phyloP scores from a whole-genome alignment of 495 filamentous ascomycete genomes.

The Trichoderma gamsii region DNA sequence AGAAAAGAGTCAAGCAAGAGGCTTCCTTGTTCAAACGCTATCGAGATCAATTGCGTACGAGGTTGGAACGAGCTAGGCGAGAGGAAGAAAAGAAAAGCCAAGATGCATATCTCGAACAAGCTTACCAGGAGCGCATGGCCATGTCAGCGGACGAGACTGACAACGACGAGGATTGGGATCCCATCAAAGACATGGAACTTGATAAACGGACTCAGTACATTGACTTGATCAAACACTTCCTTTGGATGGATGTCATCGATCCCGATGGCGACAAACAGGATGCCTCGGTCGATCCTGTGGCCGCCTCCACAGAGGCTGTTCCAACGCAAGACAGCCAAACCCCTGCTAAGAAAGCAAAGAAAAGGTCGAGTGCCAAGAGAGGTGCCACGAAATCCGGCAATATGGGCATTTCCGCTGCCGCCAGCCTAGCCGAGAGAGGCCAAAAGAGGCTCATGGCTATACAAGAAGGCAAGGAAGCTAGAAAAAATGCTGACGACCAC shows the following conservation, averaged over 20 bases:
- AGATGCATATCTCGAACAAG: conserved; percentile 41
- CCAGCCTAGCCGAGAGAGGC: not conserved
- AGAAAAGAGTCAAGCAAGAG: conserved; percentile 47
- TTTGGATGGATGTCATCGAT: conserved; percentile 34
- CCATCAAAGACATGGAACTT: conserved; percentile 44
- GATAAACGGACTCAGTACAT: conserved; percentile 42
- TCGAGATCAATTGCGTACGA: conserved; percentile 35
- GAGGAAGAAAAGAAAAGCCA: conserved; percentile 40
- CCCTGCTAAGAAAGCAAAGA: not conserved
- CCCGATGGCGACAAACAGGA: conserved; percentile 19
- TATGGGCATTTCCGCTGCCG: not conserved
- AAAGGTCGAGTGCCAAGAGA: conserved; percentile 22
- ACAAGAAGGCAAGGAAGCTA: conserved; percentile 18
- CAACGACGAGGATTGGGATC: conserved; percentile 44
- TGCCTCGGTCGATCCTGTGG: conserved; percentile 17
- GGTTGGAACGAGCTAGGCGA: conserved; percentile 28
- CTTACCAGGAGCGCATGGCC: conserved; percentile 37
- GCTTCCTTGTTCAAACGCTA: conserved; percentile 45
- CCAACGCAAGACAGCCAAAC: not conserved
- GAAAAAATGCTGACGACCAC: conserved; percentile 10
- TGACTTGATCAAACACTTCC: conserved; percentile 37
- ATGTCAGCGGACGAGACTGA: conserved; percentile 27
- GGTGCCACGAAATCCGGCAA: not conserved
- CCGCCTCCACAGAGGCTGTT: conserved; percentile 8
- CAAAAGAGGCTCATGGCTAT: conserved; percentile 11